Conservation (phyloP, 208 protist genomes). For the Trypanosoma conorhini region DNA sequence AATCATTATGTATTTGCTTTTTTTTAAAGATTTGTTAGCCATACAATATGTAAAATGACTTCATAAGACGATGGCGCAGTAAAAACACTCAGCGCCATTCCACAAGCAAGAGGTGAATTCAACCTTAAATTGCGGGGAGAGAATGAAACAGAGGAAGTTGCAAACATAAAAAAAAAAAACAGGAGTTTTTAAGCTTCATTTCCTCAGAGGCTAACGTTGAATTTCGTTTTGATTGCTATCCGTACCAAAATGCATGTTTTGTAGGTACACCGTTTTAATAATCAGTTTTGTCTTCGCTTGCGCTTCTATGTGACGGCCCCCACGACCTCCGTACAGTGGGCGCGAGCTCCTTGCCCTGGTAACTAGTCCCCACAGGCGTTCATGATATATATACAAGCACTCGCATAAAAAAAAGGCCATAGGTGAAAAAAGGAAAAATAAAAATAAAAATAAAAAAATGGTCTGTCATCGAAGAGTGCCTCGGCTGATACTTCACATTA, state of each 20-base stretch:
- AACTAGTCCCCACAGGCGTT: neutral
- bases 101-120: neutral
- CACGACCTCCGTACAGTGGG: neutral
- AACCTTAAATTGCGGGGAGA: neutral
- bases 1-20: neutral
- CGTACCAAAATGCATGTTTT: neutral
- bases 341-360: neutral
- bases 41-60: too few relatives aligned
- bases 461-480: neutral
- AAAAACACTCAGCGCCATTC: too few relatives aligned
- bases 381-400: conserved; percentile 29
- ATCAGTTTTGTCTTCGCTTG: neutral
- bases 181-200: too few relatives aligned
- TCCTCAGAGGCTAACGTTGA: too few relatives aligned
- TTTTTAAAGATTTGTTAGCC: neutral
- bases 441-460: neutral
- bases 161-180: neutral
- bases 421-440: neutral
- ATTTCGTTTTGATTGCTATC: too few relatives aligned
- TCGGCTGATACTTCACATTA: neutral
- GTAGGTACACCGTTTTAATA: neutral
- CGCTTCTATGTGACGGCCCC: neutral
- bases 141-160: neutral
- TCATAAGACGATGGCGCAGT: too few relatives aligned
- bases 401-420: conserved; percentile 12